phyloP scores from a whole-genome alignment of 805 yeast genomes.

The Suhomyces canberraensis region DNA sequence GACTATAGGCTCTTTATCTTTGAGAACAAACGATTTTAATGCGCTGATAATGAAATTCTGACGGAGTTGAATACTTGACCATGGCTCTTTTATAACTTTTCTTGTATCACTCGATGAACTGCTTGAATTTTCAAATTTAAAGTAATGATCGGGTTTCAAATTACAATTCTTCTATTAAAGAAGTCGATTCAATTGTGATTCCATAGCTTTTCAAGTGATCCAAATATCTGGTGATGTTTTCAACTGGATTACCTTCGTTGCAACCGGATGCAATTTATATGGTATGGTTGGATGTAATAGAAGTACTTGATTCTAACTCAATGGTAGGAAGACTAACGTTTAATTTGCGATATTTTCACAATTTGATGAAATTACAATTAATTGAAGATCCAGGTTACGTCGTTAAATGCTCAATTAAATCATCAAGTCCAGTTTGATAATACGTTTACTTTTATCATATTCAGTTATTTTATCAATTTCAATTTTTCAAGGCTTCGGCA shows the following conservation, averaged over 20 bases:
- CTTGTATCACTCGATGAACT: constrained; percentile 13
- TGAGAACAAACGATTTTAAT: constrained; percentile 27
- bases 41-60: constrained; percentile 38
- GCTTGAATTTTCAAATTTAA: constrained; percentile 1
- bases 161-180: no score
- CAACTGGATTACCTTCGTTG: constrained; percentile 70
- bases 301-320: constrained; percentile 9
- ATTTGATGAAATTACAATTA: no score
- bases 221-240: constrained; percentile 58
- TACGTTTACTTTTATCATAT: no score
- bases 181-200: constrained; percentile 55
- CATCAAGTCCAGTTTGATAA: no score
- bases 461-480: no score
- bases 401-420: no score
- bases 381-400: no score
- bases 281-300: constrained; percentile 32
- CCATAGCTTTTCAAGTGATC: constrained; percentile 37
- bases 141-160: no score
- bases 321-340: constrained; percentile 36
- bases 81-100: constrained; percentile 42
- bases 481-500: no score
- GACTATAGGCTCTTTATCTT: constrained; percentile 42
- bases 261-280: constrained; percentile 89
- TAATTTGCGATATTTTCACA: no score
- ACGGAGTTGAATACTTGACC: constrained; percentile 42